phyloP scores from a whole-genome alignment of 108 stramenopile genomes.

The Cyclotella cryptica region DNA sequence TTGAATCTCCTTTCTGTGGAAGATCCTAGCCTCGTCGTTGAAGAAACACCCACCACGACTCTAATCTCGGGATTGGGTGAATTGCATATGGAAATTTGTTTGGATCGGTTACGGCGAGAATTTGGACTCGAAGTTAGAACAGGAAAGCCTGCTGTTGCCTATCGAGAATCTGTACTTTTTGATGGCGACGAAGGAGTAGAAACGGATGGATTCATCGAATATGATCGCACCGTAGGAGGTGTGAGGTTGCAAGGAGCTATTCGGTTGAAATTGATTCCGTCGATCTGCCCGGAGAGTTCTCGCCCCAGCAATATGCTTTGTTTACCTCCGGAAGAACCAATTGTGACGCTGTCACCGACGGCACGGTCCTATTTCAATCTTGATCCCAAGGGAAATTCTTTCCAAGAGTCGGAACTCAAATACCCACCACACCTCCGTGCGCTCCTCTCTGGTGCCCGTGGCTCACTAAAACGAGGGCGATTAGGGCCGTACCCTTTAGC shows the following conservation, averaged over 20 bases:
- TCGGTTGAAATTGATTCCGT: constrained; percentile 59
- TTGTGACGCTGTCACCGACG: constrained; percentile 65
- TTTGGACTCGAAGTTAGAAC: constrained; percentile 74
- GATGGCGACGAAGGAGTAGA: constrained; percentile 56
- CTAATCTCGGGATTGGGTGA: constrained; percentile 87
- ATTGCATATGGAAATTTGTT: constrained; percentile 86
- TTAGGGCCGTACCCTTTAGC: constrained; percentile 68
- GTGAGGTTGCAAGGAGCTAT: constrained; percentile 78
- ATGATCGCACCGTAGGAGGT: constrained; percentile 82
- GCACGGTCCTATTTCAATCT: constrained; percentile 69
- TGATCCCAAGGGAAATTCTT: constrained; percentile 49
- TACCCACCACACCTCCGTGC: constrained; percentile 65
- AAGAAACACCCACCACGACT: constrained; percentile 82
- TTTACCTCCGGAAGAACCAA: constrained; percentile 66
- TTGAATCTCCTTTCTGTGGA: constrained; percentile 74
- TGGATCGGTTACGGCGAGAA: constrained; percentile 82
- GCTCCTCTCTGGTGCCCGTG: constrained; percentile 77
- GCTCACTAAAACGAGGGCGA: constrained; percentile 80
- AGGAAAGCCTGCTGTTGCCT: constrained; percentile 84
- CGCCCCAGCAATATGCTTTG: constrained; percentile 44
- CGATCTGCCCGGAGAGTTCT: constrained; percentile 11
- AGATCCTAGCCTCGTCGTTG: constrained; percentile 87
- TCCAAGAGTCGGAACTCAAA: constrained; percentile 60
- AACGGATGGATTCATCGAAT: constrained; percentile 74
- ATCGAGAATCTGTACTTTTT: constrained; percentile 74